Base-by-base conservation (phyloP, 2,329 filamentous ascomycete species). In the Aspergillus fructus region DNA sequence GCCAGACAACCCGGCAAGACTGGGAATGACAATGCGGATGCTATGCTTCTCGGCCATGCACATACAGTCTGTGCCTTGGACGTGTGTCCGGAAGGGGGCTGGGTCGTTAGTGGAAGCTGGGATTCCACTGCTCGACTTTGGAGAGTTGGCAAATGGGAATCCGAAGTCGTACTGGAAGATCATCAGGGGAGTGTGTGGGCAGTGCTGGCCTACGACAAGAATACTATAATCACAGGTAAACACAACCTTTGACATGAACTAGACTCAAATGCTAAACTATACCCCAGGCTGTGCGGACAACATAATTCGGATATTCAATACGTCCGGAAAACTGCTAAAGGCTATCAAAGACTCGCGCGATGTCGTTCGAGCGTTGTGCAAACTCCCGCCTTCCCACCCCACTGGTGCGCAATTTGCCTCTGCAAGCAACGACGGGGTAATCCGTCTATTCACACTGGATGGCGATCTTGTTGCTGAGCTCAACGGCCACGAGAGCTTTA, bases 371-470 rank as follows among this genome's bases (percentile, higher is more conserved):
- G 92, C 93, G n/a, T 81, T 99, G 9, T 93, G 90, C 74, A 87
- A 86, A 66, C 79, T 97, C n/a, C 88, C 91, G 1, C 72, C 80
- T 23, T 85, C 85, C 24, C 90, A 96, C 70, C 82, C 88, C 15
- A 93, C 88, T 21, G 90, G 90, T 12, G 93, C 92, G 17, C 88
- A 96, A n/a, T 93, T 99, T 71, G 94, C 93, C 46, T 96, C 93
- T 43, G 93, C 94, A 15, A 91, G 91, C 65, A 99, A 97, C 68
- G 94, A 99, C 69, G 91, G 91, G 27, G 80, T 93, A 19, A 89
- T 99, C 60, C 85, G 93, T 46, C 75, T 97, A 4, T 99, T 93
- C 89, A 94, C 88, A 37, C 70, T 96, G 24, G 85, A 89, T 53
- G 94, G 94, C 0, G 81, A 88, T 49, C 83, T 90, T 58, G 80